Evolutionary conservation across 2,329 filamentous ascomycete species (phyloP), one percentile per base, ranked within the genome.

Genomic region (Phialophora chinensis): DNA sequence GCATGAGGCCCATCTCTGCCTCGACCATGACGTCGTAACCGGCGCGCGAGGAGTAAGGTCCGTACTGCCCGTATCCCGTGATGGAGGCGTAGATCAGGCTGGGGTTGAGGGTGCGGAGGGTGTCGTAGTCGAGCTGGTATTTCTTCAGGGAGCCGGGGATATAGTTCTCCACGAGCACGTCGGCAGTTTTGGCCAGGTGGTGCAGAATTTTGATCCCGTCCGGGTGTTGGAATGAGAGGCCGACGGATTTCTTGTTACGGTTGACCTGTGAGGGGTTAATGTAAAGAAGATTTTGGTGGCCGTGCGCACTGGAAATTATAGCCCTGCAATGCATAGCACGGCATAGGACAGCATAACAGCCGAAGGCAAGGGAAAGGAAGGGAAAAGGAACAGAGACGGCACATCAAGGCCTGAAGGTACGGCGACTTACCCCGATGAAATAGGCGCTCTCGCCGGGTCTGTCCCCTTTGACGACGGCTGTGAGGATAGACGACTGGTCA

Each of bases 11-110:
- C 80, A 99, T 93, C 77, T 98, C 95, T 66, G 95, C 95, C 82
- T 99, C 95, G 11, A 99, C 94, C 94, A 99, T 99, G 72, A 99
- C 95, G 79, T 99, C 95, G 83, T 99, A 99, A 4, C 95, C 95
- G 3, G 95, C 93, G 14, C 95, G 86, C 70, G 88, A 87, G 5
- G 90, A 88, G 78, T 96, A 97, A 0, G 95, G 95, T 0, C 95
- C 95, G 0, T 91, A 97, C 77, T 99, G 95, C 1, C 95, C 95
- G 75, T 98, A 99, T 0, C 95, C 95, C 0, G 95, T 99, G 73
- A 99, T 96, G 72, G 92, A 97, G 14, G 94, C 93, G 76, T 99
- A 99, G 72, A 99, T 91, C 55, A 99, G 84, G 5, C 84, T 82
- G 53, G 94, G 93, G 75, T 98, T 98, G 76, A 97, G 89, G 71